Conservation (phyloP, 2,329 filamentous ascomycete genomes). For the Fusarium udum region DNA sequence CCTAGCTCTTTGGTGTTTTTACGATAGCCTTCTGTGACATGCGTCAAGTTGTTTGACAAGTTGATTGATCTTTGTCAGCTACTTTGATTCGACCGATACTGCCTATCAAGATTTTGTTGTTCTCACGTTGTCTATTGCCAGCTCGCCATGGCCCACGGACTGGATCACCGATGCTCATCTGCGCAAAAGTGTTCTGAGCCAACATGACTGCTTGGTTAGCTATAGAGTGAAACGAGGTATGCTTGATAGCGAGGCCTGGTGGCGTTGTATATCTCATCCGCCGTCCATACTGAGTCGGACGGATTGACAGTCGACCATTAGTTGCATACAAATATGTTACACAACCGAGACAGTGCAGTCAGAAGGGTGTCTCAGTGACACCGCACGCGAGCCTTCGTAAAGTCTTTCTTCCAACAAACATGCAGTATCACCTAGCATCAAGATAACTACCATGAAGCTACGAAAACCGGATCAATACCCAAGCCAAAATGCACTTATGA, state of each 20-base stretch:
- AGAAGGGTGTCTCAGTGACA: background rate
- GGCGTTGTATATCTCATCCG: too few relatives aligned
- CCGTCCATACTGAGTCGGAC: background rate
- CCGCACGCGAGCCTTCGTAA: background rate
- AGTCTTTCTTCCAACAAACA: background rate
- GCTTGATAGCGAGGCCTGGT: too few relatives aligned
- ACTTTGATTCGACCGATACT: too few relatives aligned
- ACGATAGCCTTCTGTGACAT: background rate
- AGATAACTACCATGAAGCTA: background rate
- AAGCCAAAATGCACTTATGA: too few relatives aligned
- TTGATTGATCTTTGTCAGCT: background rate
- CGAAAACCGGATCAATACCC: too few relatives aligned
- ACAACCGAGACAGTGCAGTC: background rate
- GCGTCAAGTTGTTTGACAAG: background rate
- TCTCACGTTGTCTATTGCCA: background rate
- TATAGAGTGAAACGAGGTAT: background rate
- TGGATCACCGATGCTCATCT: background rate
- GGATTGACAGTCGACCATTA: background rate
- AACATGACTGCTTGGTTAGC: too few relatives aligned
- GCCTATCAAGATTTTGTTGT: too few relatives aligned
- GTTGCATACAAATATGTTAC: background rate
- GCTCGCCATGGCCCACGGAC: too few relatives aligned
- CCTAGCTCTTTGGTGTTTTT: background rate
- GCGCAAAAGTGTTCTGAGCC: rapidly evolving
- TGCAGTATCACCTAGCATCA: background rate